Base-by-base conservation (phyloP, 1,284 basidiomycete genomes). In the Melanopsichium pennsylvanicum region DNA sequence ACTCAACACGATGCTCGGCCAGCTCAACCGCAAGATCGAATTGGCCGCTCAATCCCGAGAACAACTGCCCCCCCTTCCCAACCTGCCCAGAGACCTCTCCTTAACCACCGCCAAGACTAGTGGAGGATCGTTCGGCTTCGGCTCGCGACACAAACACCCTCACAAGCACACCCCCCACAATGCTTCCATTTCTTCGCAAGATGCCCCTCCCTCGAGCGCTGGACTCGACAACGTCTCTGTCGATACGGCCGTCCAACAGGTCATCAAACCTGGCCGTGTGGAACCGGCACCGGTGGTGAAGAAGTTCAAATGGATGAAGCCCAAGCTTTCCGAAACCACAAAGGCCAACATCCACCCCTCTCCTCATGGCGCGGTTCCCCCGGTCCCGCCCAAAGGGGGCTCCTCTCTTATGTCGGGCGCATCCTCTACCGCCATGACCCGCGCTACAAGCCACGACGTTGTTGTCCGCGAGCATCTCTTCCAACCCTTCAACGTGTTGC, bases 401-500 rank as follows among this genome's bases (percentile, higher is more conserved):
- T 5, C 54, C 4, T 41, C 29, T n/a, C 32, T 51, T 8, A 42
- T 57, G 6, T 26, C 41, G 15, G 26, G 39, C 21, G 21, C 18
- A 23, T 31, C 39, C 3, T 23, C 40, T 0, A 43, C 54, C 3
- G 43, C 52, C 19, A 57, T 69, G 55, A 55, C 66, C 11, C 58
- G 59, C 7, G 52, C 68, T 23, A 51, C 67, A 1, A 64, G 61
- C 27, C 57, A 70, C 50, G 68, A 70, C 37, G 40, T 70, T 13
- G 68, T 70, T 27, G 60, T 70, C 13, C 71, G 81, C 31, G 74
- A 90, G 63, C 95, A 98, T 81, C 86, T 86, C 58, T 97, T 97
- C 85, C 90, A 93, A 80, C 92, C 91, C 62, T 85, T 92, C 75
- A 95, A 89, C 76, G 87, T 93, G 19, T 84, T 98, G 60, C 87